These are phyloP conservation scores for Filobasidium floriforme DNA, from an alignment of 768 basidiomycete species.

Conservation along the genomic window DNA sequence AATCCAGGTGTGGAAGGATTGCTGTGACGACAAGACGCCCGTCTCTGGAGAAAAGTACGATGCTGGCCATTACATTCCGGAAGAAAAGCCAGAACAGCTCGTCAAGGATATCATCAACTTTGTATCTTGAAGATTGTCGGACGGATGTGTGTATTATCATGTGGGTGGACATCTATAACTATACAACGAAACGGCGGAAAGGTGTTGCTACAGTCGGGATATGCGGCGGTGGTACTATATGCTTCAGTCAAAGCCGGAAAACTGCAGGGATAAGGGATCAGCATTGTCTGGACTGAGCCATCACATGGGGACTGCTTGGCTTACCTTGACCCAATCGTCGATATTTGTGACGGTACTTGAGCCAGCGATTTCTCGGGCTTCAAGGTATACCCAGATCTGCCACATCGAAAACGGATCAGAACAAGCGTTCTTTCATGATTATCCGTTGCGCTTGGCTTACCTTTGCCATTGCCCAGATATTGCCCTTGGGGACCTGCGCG, in stretches of 20 bases:
- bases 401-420: no score
- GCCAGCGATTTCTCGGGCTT: slow-evolving; percentile 74
- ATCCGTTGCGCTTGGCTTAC: slow-evolving; percentile 47
- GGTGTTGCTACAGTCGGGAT: not conserved
- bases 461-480: slow-evolving; percentile 81
- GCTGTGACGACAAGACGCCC: slow-evolving; percentile 17
- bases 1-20: slow-evolving; percentile 27
- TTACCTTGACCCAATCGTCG: slow-evolving; percentile 79
- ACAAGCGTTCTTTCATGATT: no score
- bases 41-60: slow-evolving; percentile 25
- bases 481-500: slow-evolving; percentile 58
- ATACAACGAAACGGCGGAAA: not conserved
- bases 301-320: slow-evolving; percentile 37
- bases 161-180: no score
- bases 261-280: not conserved
- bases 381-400: slow-evolving; percentile 86
- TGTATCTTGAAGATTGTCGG: slow-evolving; percentile 10
- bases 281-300: not conserved
- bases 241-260: slow-evolving; percentile 1
- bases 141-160: not conserved
- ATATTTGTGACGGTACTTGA: slow-evolving; percentile 67
- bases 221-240: not conserved
- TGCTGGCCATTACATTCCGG: slow-evolving; percentile 36
- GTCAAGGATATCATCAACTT: slow-evolving; percentile 27
- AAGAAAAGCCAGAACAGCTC: slow-evolving; percentile 31